Conservation (phyloP, 225 moss, liverwort and hornwort species). For the Bryoerythrophyllum caledonicum region DNA sequence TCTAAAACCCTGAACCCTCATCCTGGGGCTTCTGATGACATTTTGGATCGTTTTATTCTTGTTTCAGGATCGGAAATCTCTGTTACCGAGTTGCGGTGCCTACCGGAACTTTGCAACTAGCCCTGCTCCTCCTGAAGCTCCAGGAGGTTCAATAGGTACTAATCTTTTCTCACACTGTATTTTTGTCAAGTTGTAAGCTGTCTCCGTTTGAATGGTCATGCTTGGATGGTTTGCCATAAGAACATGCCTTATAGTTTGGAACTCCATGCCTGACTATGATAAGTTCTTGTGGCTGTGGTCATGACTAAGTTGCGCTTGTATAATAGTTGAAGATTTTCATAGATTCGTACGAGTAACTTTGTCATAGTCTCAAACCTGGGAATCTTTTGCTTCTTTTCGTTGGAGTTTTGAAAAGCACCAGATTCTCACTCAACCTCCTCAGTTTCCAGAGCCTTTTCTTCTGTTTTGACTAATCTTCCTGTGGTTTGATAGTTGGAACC, state of each 20-base stretch:
- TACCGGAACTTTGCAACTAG: constrained; percentile 45
- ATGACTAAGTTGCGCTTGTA: constrained; percentile 14
- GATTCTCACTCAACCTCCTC: not conserved
- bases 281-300: constrained; percentile 5
- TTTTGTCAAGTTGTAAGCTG: constrained; percentile 12
- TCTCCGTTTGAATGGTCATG: constrained; percentile 8
- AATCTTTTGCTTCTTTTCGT: constrained; percentile 3
- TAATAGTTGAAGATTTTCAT: constrained; percentile 2
- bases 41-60: constrained; percentile 23
- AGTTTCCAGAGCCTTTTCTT: not conserved
- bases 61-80: constrained; percentile 30
- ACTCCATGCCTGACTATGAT: not conserved
- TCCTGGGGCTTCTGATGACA: constrained; percentile 2
- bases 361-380: constrained; percentile 5
- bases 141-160: constrained; percentile 38
- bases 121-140: constrained; percentile 17
- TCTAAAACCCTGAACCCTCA: constrained; percentile 33
- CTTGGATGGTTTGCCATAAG: constrained; percentile 6
- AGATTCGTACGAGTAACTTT: not conserved
- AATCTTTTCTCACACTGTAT: not conserved
- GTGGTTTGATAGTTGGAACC: constrained; percentile 42
- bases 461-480: not conserved
- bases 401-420: not conserved
- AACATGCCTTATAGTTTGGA: not conserved
- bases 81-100: constrained; percentile 28